Conservation (phyloP, 352 stramenopile species). For the Phytophthora nicotianae region DNA sequence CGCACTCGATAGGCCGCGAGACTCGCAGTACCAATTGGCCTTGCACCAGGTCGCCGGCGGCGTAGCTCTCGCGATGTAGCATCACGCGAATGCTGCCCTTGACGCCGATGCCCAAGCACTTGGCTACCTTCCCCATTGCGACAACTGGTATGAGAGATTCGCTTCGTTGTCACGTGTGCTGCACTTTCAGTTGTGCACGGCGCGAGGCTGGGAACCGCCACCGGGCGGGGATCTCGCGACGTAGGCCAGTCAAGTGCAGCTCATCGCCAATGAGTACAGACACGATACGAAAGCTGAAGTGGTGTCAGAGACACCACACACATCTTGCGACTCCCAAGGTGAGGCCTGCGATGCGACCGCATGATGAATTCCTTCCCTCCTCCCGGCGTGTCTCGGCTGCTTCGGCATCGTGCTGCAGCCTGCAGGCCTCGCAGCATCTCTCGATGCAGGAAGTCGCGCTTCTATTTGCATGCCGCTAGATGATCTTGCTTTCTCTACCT, state of each 20-base stretch:
- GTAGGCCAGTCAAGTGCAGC: slow-evolving; percentile 14
- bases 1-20: slow-evolving; percentile 20
- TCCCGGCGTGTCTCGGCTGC: no score
- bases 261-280: slow-evolving; percentile 4
- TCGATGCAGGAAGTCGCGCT: no score
- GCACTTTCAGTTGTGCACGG: slow-evolving; percentile 26
- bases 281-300: slow-evolving; percentile 12
- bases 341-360: slow-evolving; percentile 1
- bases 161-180: background rate
- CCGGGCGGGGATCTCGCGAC: background rate
- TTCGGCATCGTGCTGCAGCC: no score
- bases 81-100: slow-evolving; percentile 25
- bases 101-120: slow-evolving; percentile 23
- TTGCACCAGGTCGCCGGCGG: slow-evolving; percentile 32
- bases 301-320: slow-evolving; percentile 22
- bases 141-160: background rate
- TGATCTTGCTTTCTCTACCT: no score
- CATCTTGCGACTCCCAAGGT: background rate
- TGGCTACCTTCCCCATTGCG: slow-evolving; percentile 35
- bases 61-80: slow-evolving; percentile 28
- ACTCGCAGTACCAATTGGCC: slow-evolving; percentile 31
- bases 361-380: background rate
- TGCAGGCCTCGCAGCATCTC: no score
- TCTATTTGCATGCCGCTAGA: no score
- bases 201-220: background rate